phyloP scores from a whole-genome alignment of 2,329 filamentous ascomycete species.

The Trichoderma brevicompactum region DNA sequence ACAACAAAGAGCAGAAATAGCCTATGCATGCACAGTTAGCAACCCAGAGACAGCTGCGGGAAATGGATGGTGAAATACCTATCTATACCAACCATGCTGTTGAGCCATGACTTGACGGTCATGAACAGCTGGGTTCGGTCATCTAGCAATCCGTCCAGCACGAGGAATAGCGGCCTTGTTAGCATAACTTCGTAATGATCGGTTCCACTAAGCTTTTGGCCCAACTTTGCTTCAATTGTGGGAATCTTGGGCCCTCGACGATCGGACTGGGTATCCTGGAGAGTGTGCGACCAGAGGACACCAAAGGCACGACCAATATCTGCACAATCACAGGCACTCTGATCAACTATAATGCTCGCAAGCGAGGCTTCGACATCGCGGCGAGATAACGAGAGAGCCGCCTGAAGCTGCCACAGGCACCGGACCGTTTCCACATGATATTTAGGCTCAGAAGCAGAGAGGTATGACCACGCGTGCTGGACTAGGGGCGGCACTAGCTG shows the following conservation, averaged over 20 bases:
- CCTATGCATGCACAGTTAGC: slow-evolving; percentile 42
- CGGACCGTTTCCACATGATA: slow-evolving; percentile 93
- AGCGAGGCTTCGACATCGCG: slow-evolving; percentile 82
- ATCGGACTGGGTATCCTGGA: slow-evolving; percentile 63
- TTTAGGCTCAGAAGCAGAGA: slow-evolving; percentile 83
- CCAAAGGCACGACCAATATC: slow-evolving; percentile 72
- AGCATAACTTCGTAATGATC: slow-evolving; percentile 75
- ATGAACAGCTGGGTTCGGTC: slow-evolving; percentile 75
- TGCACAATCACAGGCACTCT: slow-evolving; percentile 46
- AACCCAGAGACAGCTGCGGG: background rate
- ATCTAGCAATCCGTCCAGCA: slow-evolving; percentile 77
- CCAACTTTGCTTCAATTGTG: slow-evolving; percentile 40
- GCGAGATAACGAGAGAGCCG: slow-evolving; percentile 66
- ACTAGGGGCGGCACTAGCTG: slow-evolving; percentile 71
- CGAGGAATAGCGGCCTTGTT: slow-evolving; percentile 77
- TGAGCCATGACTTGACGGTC: slow-evolving; percentile 80
- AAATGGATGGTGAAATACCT: slow-evolving; percentile 49
- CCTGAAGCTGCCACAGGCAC: slow-evolving; percentile 84
- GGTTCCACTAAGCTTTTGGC: slow-evolving; percentile 55
- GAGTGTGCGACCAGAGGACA: slow-evolving; percentile 80
- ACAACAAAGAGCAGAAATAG: slow-evolving; percentile 64
- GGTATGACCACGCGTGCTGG: slow-evolving; percentile 73
- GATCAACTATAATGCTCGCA: slow-evolving; percentile 66
- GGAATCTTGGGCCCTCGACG: slow-evolving; percentile 55
- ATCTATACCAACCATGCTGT: slow-evolving; percentile 65